Percentiles rank a stretch among this genome's conserved stretches.
phyloP scores from a whole-genome alignment of 441 rosid species.

The Euphorbia neoarborescens region DNA sequence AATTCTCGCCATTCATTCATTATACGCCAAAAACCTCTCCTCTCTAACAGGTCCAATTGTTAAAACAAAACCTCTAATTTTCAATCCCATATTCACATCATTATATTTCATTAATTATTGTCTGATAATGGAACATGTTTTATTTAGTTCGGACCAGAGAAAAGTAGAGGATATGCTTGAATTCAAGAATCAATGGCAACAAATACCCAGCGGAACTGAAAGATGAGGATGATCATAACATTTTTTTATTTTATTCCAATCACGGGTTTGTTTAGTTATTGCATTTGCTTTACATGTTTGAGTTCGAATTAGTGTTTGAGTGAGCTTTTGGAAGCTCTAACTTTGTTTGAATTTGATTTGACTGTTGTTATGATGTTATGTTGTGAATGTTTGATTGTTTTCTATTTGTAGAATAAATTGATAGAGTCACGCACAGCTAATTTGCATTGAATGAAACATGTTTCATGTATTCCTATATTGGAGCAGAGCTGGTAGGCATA shows the following conservation, averaged over 20 bases:
- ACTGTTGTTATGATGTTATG: conserved; percentile 6
- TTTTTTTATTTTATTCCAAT: too few relatives aligned
- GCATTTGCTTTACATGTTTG: conserved; percentile 7
- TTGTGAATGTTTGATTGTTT: conserved; percentile 18
- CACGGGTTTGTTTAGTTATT: conserved; percentile 33
- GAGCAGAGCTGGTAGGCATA: conserved; percentile 25
- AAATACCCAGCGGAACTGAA: conserved; percentile 30
- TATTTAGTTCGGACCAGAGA: conserved; percentile 28
- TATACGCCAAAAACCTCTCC: conserved; percentile 16
- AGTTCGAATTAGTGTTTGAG: conserved; percentile 20
- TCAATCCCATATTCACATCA: background rate
- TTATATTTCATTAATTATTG: background rate
- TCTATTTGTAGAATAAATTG: conserved; percentile 25
- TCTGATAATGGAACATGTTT: conserved; percentile 23
- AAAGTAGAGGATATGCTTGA: too few relatives aligned
- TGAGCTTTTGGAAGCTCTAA: conserved; percentile 32
- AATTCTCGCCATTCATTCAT: conserved; percentile 75
- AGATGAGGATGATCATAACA: too few relatives aligned
- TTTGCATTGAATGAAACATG: conserved; percentile 7
- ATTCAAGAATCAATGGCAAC: conserved; percentile 41
- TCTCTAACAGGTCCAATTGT: conserved; percentile 37
- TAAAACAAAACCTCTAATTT: conserved; percentile 7
- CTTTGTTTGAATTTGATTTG: conserved; percentile 19
- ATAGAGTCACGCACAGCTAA: conserved; percentile 18
- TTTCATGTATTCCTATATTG: conserved; percentile 18